These are phyloP conservation scores for Boletellus sp. DNA, from an alignment of 1,284 basidiomycete genomes.

Conservation along the genomic window DNA sequence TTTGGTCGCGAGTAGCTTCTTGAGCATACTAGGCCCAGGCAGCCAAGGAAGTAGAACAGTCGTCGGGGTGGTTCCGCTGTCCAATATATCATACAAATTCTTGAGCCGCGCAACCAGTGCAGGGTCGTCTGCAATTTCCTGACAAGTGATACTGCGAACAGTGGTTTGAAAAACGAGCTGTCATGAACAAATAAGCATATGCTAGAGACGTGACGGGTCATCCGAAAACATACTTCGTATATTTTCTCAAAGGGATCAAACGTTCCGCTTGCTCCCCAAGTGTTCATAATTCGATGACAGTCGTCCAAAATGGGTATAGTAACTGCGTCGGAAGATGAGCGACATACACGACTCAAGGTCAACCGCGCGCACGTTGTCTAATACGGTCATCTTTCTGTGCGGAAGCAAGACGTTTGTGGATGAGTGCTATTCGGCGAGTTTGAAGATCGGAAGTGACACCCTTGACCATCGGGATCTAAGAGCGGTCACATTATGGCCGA, in stretches of 20 bases:
- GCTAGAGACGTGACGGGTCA: not conserved
- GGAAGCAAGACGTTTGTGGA: constrained; percentile 63
- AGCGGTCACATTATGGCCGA: constrained; percentile 9
- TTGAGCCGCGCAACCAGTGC: constrained; percentile 56
- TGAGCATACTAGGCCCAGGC: constrained; percentile 64
- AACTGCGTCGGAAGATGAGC: constrained; percentile 39
- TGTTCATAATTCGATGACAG: constrained; percentile 52
- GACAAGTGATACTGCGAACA: constrained; percentile 59
- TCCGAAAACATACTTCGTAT: constrained; percentile 51
- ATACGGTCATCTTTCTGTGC: constrained; percentile 60
- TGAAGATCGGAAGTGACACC: constrained; percentile 70
- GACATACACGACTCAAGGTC: constrained; percentile 4
- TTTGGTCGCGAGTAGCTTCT: constrained; percentile 66
- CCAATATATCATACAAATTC: constrained; percentile 60
- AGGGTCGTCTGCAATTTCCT: constrained; percentile 65
- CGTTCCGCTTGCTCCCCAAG: constrained; percentile 57
- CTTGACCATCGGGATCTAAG: constrained; percentile 66
- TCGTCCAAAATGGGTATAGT: constrained; percentile 62
- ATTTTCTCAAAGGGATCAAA: constrained; percentile 69
- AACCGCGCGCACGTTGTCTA: constrained; percentile 46
- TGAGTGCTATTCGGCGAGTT: constrained; percentile 53
- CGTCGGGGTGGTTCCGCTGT: constrained; percentile 64
- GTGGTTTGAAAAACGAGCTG: constrained; percentile 72
- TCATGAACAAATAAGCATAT: not conserved
- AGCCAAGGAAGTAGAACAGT: constrained; percentile 71